Evolutionary conservation across 2,329 filamentous ascomycete genomes (phyloP), one percentile per base, ranked within the genome.

Genomic region (Verticillium klebahnii): DNA sequence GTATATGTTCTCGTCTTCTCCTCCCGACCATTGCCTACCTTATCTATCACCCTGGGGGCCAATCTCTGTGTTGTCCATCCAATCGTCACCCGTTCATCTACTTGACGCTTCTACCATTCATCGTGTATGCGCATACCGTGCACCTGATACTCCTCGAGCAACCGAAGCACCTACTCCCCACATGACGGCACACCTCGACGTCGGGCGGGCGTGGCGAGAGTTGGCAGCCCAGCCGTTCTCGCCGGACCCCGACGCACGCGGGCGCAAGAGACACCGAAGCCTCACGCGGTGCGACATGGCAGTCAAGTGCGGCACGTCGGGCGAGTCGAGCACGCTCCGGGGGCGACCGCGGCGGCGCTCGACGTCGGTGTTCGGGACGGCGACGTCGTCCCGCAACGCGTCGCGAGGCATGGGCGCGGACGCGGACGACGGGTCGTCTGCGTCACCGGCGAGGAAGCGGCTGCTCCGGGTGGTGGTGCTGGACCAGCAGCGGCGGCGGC

Each of bases 251-350:
- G 64, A 66, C 40, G 29, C 50, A 17, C 72, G 77, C 62, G 77
- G 77, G 34, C 76, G 77, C 63, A 78, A 73, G 66, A 72, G 76
- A 64, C 73, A 75, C 62, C 73, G 77, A 62, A 77, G 74, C 68
- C 70, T 71, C 39, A 74, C 71, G 54, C 71, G 74, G 40, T 64
- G 70, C 60, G 69, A 67, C 61, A 67, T 72, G 58, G 66, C 71
- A 55, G 67, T 73, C 55, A 73, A 74, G 52, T 65, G 73, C 11
- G 75, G 78, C 37, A 77, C 73, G 37, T 65, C 74, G 5, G 75
- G 78, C 36, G 77, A 78, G 59, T 77, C 76, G 19, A 78, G 77
- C 73, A 79, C 74, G 7, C 71, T 79, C 34, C 74, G 77, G 59
- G 77, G 77, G 52, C 74, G 77, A 50, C 77, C 77, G 59, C 75